phyloP scores from a whole-genome alignment of 148 eudicot genomes.

The Vaccinium corymbosum region DNA sequence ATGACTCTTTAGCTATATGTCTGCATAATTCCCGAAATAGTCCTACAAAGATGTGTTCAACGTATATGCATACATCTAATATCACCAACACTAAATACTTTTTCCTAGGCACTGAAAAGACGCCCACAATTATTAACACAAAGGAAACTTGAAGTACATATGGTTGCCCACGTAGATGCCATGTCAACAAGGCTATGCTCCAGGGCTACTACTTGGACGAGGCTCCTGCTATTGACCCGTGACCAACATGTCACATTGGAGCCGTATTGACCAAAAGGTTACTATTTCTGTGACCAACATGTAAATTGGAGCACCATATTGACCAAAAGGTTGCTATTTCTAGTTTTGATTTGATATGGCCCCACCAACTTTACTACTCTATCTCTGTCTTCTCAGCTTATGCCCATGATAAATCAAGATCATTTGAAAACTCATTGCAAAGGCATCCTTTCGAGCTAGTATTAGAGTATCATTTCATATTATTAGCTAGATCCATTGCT shows the following conservation, averaged over 20 bases:
- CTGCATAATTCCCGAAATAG: neutral
- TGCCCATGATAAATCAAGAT: neutral
- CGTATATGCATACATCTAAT: neutral
- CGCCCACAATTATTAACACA: too few relatives aligned
- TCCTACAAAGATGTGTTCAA: neutral
- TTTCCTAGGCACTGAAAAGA: neutral
- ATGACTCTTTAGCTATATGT: neutral
- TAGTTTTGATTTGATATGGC: neutral
- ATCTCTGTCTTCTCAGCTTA: neutral
- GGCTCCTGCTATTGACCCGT: neutral
- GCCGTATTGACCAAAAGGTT: neutral
- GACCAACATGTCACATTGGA: neutral
- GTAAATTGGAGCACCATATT: too few relatives aligned
- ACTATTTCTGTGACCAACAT: neutral
- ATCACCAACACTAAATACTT: neutral
- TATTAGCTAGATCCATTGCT: neutral
- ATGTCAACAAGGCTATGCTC: too few relatives aligned
- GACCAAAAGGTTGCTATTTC: too few relatives aligned
- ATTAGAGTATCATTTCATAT: neutral
- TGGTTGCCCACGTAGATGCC: too few relatives aligned
- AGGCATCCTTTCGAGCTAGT: neutral
- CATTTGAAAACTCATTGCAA: neutral
- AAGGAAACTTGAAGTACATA: too few relatives aligned
- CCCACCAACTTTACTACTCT: neutral
- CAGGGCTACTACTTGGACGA: too few relatives aligned